Evolutionary conservation across 352 stramenopile genomes (phyloP), one percentile per base, ranked within the genome.

Genomic region (Phytophthora chlamydospora): DNA sequence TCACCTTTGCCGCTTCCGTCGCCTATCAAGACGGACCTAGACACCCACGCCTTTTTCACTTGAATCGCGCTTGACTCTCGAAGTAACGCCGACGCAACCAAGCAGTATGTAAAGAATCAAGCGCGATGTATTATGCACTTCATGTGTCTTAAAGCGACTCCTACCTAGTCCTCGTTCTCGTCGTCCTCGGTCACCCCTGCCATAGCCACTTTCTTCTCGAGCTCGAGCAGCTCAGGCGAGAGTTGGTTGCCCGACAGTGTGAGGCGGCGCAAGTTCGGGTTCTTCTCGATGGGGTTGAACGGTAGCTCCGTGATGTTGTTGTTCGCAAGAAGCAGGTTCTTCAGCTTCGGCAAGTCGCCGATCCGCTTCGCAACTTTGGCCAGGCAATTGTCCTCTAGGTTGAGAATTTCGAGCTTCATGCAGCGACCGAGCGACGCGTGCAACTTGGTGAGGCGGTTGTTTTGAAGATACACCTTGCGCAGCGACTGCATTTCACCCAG

Each of bases 41-140:
- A 93, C 62, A 95, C 85, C 24, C 83, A 92, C 48, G 78, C 85
- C 7, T 95, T 95, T 66, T 95, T 95, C 58, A 90, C 85, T 41
- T 94, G 74, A 85, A 59, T 14, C 19, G 32, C 16, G 11, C 24
- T 27, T 19, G 9, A 3, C 33, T 27, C 27, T 35, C 6, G 13
- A 41, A 40, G 17, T 33, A 31, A 31, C 27, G 27, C 27, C 27
- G 6, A 7, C 27, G 27, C 27, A 8, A 8, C 5, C 27, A 31
- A 31, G 27, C 27, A 31, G 27, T 50, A 55, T 62, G 34, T 66
- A 69, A 45, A 48, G 54, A 67, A 63, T 17, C 42, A 62, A 48
- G 47, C 39, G 17, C 32, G 39, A n/a, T 59, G 38, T 62, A 49
- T 58, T 68, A 56, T 56, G 47, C 55, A 47, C 44, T 11, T 57